Conservation (phyloP, 352 stramenopile species). For the Globisporangium radiosum region DNA sequence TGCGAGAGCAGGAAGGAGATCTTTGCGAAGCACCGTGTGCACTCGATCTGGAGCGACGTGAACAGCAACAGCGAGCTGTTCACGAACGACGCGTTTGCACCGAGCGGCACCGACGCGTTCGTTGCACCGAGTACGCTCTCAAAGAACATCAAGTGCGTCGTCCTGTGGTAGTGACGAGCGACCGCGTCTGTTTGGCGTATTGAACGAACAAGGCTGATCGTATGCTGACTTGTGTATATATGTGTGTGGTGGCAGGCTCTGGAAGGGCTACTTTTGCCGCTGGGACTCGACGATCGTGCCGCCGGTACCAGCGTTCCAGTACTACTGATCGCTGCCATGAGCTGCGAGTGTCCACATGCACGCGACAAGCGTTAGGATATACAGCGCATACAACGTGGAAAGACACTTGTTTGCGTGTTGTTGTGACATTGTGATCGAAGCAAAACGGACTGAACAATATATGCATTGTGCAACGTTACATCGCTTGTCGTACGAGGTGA, state of each 20-base stretch:
- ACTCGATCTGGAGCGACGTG: conserved; percentile 79
- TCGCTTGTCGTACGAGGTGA: too few relatives aligned
- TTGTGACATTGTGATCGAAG: too few relatives aligned
- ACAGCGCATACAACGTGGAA: too few relatives aligned
- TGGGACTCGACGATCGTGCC: conserved; percentile 78
- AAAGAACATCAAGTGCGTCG: conserved; percentile 83
- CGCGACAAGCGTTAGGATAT: too few relatives aligned
- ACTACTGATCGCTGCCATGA: conserved; percentile 34
- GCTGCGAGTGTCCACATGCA: too few relatives aligned
- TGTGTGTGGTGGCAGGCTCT: conserved; percentile 37
- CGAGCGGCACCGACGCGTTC: conserved; percentile 29
- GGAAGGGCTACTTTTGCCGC: conserved; percentile 82
- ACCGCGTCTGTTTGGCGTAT: too few relatives aligned
- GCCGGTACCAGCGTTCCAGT: conserved; percentile 58
- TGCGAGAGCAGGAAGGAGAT: conserved; percentile 50
- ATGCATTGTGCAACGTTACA: too few relatives aligned
- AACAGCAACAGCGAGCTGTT: conserved; percentile 67
- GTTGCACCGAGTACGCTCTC: conserved; percentile 71
- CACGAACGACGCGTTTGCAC: conserved; percentile 59
- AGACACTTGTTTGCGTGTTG: too few relatives aligned
- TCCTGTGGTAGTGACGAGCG: background rate
- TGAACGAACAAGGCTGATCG: background rate
- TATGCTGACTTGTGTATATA: background rate
- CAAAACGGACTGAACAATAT: too few relatives aligned
- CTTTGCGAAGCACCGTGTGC: conserved; percentile 67